Evolutionary conservation across 139 green algal species (phyloP), one percentile per base, ranked within the genome.

Genomic region (Eudorina sp.): DNA sequence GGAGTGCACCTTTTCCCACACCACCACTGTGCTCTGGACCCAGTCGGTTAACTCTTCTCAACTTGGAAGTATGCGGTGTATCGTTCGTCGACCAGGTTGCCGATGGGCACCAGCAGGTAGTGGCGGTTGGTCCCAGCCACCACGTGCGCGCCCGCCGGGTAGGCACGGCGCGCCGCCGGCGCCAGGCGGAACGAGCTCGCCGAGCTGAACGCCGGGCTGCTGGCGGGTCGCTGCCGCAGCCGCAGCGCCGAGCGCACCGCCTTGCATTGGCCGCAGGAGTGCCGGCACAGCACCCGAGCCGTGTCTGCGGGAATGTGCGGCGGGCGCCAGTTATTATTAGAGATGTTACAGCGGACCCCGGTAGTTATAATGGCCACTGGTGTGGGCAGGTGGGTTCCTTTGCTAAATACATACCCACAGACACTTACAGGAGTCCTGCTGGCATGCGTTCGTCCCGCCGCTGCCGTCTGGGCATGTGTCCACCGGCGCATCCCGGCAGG

Each of bases 51-150:
- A 34, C 70, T 55, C 21, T 55, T 81, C 46, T 81, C 48, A 1
- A 72, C 18, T 53, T 51, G 53, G 53, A 88, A 88, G 81, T 88
- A 77, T 2, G 81, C 81, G 16, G 83, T 83, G 72, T 89, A 89
- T 5, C 84, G 27, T 55, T 89, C 84, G 72, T 89, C 84, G 25
- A 89, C 58, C n/a, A 89, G 69, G 53, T 83, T 75, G 70, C 84
- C 84, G 8, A 89, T 25, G 23, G 84, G 84, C 16, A 53, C 84
- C 14, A 89, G n/a, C 72, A 89, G 84, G 69, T 84, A 89, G 51
- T 73, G 72, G 27, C 84, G 72, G 40, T 83, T 89, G n/a, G 4
- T 1, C n/a, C 53, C 84, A 1, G 84, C 70, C 40, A 89, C 34
- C 29, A 89, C 73, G 53, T 76, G n/a, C 11, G 84, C 55, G n/a